These are phyloP conservation scores for Mangifera indica DNA, from an alignment of 345 rosid species.

Conservation along the genomic window DNA sequence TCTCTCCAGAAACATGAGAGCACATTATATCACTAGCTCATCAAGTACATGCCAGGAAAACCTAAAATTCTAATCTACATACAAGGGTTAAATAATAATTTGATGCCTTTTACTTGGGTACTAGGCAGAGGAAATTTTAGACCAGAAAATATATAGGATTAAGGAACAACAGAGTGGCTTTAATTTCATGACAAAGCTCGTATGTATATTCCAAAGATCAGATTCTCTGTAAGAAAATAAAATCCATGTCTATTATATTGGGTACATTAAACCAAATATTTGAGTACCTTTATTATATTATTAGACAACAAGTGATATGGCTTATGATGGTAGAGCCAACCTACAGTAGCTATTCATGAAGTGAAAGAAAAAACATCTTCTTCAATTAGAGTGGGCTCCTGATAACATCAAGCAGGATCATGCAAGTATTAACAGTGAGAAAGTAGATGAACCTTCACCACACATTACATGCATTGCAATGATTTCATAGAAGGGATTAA, in stretches of 20 bases:
- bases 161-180: too few species aligned
- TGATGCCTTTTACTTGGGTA: too few species aligned
- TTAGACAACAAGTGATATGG: neutral
- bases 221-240: neutral
- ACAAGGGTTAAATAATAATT: too few species aligned
- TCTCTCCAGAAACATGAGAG: too few species aligned
- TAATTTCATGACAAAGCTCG: neutral
- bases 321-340: neutral
- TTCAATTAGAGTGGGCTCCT: neutral
- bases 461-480: neutral
- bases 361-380: neutral
- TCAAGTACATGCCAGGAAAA: too few species aligned
- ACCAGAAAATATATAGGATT: too few species aligned
- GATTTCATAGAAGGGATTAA: neutral
- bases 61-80: too few species aligned
- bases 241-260: neutral
- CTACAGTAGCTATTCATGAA: neutral
- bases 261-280: neutral
- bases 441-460: neutral
- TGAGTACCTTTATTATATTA: neutral
- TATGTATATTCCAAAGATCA: neutral
- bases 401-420: neutral
- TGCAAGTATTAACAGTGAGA: constrained; percentile 4
- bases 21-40: too few species aligned
- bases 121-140: too few species aligned